Base-by-base conservation (phyloP, 805 yeast genomes). In the Spathaspora passalidarum region DNA sequence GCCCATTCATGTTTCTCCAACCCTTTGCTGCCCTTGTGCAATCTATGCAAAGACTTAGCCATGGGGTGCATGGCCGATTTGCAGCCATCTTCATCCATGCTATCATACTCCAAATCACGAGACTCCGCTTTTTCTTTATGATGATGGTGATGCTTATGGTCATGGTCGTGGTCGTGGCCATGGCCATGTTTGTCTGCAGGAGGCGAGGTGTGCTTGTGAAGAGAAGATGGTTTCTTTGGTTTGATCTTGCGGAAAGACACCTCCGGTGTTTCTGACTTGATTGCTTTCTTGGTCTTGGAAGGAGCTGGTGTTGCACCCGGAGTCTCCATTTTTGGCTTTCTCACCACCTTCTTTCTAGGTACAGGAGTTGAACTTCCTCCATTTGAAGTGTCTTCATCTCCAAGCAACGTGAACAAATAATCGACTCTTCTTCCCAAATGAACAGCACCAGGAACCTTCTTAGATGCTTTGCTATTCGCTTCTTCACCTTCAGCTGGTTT, bases 401-500 rank as follows among this genome's bases (percentile, higher is more conserved):
- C 76, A 54, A 92, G 66, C 9, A 88, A 82, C 2, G 80, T 66
- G 21, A 92, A 76, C 56, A 94, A 73, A 57, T 91, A 92, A 61
- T 95, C 99, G 1, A 88, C 83, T 61, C 99, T 81, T 65, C 99
- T 81, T 9, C 88, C 88, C 42, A 94, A 72, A 66, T 94, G 99
- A 14, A 94, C 94, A 2, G 97, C 78, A 7, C 95, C 94, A 0
- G 99, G 98, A 3, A 86, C 86, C 57, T 82, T 86, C 52, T 88
- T 86, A 23, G 72, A 62, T 39, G 63, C 61, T 35, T 63, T 55
- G 32, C 18, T 22, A 39, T n/a, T 39, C 3, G 34, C 19, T 17
- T 17, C 42, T 22, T 39, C 42, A 5, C 29, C 32, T 34, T 44
- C 49, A 14, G 38, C 32, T 8, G 29, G 46, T 17, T 43, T 38